phyloP scores from a whole-genome alignment of 1,284 basidiomycete genomes.

The Schizophyllum amplum region DNA sequence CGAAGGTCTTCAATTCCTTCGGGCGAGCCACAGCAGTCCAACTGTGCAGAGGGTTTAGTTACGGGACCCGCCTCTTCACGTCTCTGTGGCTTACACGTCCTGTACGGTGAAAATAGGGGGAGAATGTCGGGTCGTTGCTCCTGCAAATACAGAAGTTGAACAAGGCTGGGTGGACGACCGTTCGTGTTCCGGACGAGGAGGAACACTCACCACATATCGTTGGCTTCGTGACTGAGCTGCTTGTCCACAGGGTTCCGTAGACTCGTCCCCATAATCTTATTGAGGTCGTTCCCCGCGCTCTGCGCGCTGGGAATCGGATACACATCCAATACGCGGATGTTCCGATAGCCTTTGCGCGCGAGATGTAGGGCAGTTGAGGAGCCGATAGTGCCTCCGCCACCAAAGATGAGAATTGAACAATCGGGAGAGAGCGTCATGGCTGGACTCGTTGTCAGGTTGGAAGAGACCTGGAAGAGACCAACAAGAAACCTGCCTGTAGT shows the following conservation, averaged over 20 bases:
- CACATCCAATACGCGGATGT: slow-evolving; percentile 8
- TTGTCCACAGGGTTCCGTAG: slow-evolving; percentile 5
- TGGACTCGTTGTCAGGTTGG: too few species aligned
- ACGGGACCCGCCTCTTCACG: background rate
- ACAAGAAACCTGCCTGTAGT: too few species aligned
- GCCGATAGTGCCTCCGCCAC: slow-evolving; percentile 8
- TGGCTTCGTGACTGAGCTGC: slow-evolving; percentile 4
- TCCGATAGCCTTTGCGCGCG: slow-evolving; percentile 7
- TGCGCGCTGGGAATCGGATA: slow-evolving; percentile 10
- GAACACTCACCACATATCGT: slow-evolving; percentile 4
- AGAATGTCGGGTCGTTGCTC: slow-evolving; percentile 5
- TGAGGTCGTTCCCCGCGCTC: slow-evolving; percentile 11
- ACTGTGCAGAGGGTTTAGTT: background rate
- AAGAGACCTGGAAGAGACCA: too few species aligned
- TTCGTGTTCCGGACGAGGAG: background rate
- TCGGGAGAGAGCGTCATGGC: background rate
- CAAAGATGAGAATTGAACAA: slow-evolving; percentile 6
- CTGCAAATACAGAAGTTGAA: background rate
- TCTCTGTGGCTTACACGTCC: slow-evolving; percentile 4
- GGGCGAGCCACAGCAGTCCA: slow-evolving; percentile 6
- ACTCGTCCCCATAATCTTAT: slow-evolving; percentile 10
- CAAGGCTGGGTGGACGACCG: background rate
- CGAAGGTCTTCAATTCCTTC: slow-evolving; percentile 5
- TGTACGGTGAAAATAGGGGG: slow-evolving; percentile 8
- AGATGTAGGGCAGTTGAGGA: slow-evolving; percentile 8